These are phyloP conservation scores for Cutaneotrichosporon dermatis DNA, from an alignment of 1,284 basidiomycete species.

Conservation along the genomic window DNA sequence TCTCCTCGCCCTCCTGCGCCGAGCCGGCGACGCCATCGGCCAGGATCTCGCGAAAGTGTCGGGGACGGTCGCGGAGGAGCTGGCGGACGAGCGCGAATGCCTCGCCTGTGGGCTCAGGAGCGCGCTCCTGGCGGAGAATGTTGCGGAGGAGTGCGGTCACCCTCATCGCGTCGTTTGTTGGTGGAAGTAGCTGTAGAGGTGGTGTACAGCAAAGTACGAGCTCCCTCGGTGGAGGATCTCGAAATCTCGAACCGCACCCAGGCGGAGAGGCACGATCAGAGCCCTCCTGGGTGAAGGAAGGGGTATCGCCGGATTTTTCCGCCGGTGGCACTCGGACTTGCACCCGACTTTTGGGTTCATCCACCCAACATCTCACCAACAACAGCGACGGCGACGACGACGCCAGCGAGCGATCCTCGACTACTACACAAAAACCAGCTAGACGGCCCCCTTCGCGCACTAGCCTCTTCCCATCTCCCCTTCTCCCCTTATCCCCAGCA, in stretches of 20 bases:
- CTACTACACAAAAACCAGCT: too few relatives aligned
- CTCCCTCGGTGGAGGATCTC: background rate
- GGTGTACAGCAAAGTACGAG: too few relatives aligned
- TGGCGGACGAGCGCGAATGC: constrained; percentile 38
- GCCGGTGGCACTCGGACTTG: constrained; percentile 6
- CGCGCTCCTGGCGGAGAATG: background rate
- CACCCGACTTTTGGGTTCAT: constrained; percentile 12
- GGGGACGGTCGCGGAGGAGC: constrained; percentile 27
- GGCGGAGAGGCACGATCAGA: background rate
- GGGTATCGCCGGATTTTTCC: constrained; percentile 7
- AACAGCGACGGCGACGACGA: background rate
- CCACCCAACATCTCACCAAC: background rate
- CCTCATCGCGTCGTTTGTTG: too few relatives aligned
- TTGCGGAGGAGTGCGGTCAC: background rate
- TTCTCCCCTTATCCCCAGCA: background rate
- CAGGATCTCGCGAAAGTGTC: constrained; percentile 38
- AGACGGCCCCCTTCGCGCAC: background rate
- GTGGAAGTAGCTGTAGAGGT: too few relatives aligned
- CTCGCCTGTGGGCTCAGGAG: constrained; percentile 9
- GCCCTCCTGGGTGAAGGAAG: background rate
- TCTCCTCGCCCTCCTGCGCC: background rate
- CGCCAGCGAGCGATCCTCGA: background rate
- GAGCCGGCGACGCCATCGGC: constrained; percentile 20
- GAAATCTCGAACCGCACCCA: background rate
- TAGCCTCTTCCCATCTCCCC: background rate